phyloP scores from a whole-genome alignment of 2,329 filamentous ascomycete genomes.

The Colletotrichum orchidophilum region DNA sequence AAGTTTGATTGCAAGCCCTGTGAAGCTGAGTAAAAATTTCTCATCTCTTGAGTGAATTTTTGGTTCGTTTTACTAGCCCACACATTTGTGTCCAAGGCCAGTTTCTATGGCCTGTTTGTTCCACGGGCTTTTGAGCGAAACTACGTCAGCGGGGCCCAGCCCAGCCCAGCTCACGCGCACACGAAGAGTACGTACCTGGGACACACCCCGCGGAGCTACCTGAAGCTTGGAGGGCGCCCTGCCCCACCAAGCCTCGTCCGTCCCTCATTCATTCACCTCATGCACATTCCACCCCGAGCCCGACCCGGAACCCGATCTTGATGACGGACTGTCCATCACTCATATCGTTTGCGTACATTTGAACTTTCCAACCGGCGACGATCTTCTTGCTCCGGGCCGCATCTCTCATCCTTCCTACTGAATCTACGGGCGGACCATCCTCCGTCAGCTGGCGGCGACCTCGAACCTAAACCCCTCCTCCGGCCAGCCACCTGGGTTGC shows the following conservation, averaged over 20 bases:
- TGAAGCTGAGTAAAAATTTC: neutral
- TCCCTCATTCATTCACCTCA: slow-evolving; percentile 22
- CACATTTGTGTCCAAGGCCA: neutral
- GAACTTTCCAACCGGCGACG: neutral
- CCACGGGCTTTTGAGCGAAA: neutral
- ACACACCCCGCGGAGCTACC: slow-evolving; percentile 21
- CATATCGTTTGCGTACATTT: neutral
- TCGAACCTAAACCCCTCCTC: slow-evolving; percentile 19
- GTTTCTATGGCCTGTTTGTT: neutral
- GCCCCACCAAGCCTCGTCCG: slow-evolving; percentile 23
- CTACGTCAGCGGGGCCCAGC: slow-evolving; percentile 29
- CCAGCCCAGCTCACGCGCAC: neutral
- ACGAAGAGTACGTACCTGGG: neutral
- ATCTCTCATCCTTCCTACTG: neutral
- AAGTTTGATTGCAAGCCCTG: neutral
- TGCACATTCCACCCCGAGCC: slow-evolving; percentile 22
- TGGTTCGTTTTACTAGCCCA: neutral
- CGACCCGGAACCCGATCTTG: slow-evolving; percentile 16
- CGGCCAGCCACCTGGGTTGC: slow-evolving; percentile 8
- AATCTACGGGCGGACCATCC: neutral
- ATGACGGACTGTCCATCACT: neutral
- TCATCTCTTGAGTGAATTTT: neutral
- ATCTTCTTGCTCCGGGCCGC: neutral
- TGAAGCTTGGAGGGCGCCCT: slow-evolving; percentile 18
- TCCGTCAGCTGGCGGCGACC: neutral